Base-by-base conservation (phyloP, 2,329 filamentous ascomycete genomes). In the Ramularia endophylla region DNA sequence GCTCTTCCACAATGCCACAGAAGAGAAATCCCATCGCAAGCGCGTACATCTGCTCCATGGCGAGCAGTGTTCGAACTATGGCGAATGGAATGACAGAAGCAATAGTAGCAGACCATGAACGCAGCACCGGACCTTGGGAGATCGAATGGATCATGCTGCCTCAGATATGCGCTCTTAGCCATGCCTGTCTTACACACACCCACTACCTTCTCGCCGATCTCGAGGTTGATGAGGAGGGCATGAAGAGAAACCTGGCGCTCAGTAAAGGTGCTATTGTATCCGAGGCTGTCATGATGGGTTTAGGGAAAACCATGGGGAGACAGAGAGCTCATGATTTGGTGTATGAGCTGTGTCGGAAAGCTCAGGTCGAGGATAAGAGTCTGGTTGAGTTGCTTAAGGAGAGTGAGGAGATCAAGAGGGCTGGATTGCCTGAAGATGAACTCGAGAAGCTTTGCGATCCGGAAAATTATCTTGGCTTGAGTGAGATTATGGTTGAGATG, bases 1-100 rank as follows among this genome's bases (percentile, higher is more conserved):
- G 71, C 2, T 74, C 69, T 0, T 74, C 68, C 1, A 77, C 74
- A 0, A 77, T 77, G 74, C 73, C 74, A 0, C 73, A 77, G 53
- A 59, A 58, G 41, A 47, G 55, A 2, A 59, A 58, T 30, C 56
- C 56, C 1, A 58, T 59, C 32, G 48, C 48, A 1, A 44, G 47
- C 27, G 55, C 56, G 4, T 57, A 58, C 34, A 50, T 58, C 13
- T 53, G 47, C 16, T 44, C 55, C 15, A 51, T 53, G 46, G 53
- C 54, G 6, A 40, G 42, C 15, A 51, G 39, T n/a, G 50, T 57
- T 4, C 46, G 54, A 2, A 38, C 32, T 7, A 50, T 59, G 46
- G 35, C 43, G 5, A 31, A 30, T 2, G 45, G 43, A 1, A 51
- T 59, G 41, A 36, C 53, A 1, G 55, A 55, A 32, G 55, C 54